phyloP scores from a whole-genome alignment of 2,329 filamentous ascomycete species.

The Geosmithia flava region DNA sequence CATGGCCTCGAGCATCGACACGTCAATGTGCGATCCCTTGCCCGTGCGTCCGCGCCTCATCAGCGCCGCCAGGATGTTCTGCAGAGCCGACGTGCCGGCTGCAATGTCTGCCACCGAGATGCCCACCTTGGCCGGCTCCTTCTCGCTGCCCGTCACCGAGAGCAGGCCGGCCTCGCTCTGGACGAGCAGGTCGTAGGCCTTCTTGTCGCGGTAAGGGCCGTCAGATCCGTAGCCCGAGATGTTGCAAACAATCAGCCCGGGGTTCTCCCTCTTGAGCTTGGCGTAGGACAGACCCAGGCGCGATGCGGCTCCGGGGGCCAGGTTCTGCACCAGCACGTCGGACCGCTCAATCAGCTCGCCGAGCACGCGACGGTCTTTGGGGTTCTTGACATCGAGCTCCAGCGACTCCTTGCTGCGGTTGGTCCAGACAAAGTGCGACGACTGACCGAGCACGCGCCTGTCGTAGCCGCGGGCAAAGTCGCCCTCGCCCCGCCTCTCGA shows the following conservation, averaged over 20 bases:
- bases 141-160: constrained; percentile 32
- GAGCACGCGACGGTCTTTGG: constrained; percentile 27
- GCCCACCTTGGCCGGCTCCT: constrained; percentile 34
- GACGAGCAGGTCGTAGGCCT: constrained; percentile 41
- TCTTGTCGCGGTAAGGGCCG: constrained; percentile 39
- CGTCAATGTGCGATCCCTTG: constrained; percentile 34
- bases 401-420: constrained; percentile 42
- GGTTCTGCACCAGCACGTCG: constrained; percentile 40
- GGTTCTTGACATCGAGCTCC: constrained; percentile 33
- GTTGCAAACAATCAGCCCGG: constrained; percentile 36
- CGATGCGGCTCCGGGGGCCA: constrained; percentile 34
- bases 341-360: constrained; percentile 27
- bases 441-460: constrained; percentile 31
- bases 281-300: constrained; percentile 35
- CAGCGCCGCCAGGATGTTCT: constrained; percentile 35
- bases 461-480: constrained; percentile 42
- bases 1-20: constrained; percentile 47
- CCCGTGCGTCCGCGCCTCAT: constrained; percentile 35
- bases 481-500: constrained; percentile 36
- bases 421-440: constrained; percentile 43
- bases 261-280: constrained; percentile 24
- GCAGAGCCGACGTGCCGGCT: constrained; percentile 38
- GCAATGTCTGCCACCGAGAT: constrained; percentile 43
- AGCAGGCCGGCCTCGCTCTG: constrained; percentile 41
- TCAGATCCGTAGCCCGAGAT: constrained; percentile 39